phyloP scores from a whole-genome alignment of 495 filamentous ascomycete genomes.

The Evansstolkia leycettana region DNA sequence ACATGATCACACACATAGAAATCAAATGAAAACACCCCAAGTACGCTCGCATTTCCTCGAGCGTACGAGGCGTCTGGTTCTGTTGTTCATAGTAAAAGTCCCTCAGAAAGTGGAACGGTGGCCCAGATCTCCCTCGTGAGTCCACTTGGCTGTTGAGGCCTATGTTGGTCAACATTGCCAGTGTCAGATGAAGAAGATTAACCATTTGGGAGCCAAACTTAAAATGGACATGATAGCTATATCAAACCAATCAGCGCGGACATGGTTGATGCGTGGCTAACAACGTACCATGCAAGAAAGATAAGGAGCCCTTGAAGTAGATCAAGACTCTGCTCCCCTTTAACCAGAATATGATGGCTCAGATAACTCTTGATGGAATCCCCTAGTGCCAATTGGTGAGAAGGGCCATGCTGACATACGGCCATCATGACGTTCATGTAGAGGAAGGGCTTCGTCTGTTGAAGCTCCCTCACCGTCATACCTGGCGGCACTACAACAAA shows the following conservation, averaged over 20 bases:
- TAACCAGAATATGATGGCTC: constrained; percentile 20
- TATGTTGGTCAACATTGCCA: constrained; percentile 17
- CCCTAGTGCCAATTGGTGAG: constrained; percentile 12
- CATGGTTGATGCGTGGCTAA: not conserved
- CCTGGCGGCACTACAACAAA: constrained; percentile 19
- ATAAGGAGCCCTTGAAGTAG: constrained; percentile 28
- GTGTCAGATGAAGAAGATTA: constrained; percentile 11
- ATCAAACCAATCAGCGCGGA: too few relatives aligned
- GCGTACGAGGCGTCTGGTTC: constrained; percentile 8
- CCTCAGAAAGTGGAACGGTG: constrained; percentile 12
- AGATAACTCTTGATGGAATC: constrained; percentile 12
- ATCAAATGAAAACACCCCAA: constrained; percentile 24
- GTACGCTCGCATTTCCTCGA: constrained; percentile 19
- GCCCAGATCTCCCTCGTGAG: constrained; percentile 8
- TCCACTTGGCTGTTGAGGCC: constrained; percentile 11
- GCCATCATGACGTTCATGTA: constrained; percentile 26
- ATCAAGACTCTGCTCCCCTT: constrained; percentile 23
- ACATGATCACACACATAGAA: constrained; percentile 12
- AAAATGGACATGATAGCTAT: not conserved
- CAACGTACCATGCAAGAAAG: constrained; percentile 25
- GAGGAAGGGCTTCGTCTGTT: constrained; percentile 22
- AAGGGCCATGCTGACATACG: constrained; percentile 10
- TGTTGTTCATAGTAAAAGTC: constrained; percentile 5
- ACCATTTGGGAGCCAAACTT: constrained; percentile 13
- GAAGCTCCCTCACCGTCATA: constrained; percentile 15